Percentiles rank a stretch among this genome's conserved stretches.
These are phyloP conservation scores for Pseudocercospora ulei DNA, from an alignment of 2,329 filamentous ascomycete species.

Conservation along the genomic window DNA sequence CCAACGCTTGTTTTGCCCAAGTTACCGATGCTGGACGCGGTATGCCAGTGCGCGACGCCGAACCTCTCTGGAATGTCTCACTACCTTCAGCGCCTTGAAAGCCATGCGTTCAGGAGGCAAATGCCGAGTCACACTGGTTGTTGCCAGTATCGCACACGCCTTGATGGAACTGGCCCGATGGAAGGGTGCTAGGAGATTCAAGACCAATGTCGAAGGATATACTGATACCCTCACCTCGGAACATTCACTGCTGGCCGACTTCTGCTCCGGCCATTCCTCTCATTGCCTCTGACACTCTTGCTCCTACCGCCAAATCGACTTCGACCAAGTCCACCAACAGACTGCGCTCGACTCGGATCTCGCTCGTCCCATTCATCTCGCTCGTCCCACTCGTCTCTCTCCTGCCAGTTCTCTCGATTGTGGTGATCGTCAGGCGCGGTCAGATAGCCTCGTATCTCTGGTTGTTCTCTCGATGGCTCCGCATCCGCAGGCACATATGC, in stretches of 20 bases:
- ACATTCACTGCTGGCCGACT: slow-evolving; percentile 13
- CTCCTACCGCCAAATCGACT: slow-evolving; percentile 13
- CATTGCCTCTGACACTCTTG: slow-evolving; percentile 10
- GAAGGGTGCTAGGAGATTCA: no score
- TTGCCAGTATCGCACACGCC: no score
- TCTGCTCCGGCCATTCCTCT: slow-evolving; percentile 11
- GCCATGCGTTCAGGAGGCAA: no score
- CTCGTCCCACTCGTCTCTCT: slow-evolving; percentile 12
- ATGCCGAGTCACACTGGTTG: no score
- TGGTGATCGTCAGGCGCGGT: slow-evolving; percentile 10
- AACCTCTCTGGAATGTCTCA: not conserved
- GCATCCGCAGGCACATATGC: slow-evolving; percentile 10
- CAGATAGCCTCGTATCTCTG: slow-evolving; percentile 10
- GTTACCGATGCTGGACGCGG: no score
- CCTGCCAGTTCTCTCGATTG: not conserved
- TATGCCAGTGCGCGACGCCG: no score
- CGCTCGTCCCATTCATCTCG: not conserved
- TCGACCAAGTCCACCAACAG: slow-evolving; percentile 10
- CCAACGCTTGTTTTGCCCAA: not conserved
- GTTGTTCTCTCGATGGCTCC: slow-evolving; percentile 3
- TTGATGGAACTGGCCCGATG: not conserved
- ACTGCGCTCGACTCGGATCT: slow-evolving; percentile 6
- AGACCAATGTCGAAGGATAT: no score
- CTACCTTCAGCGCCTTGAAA: no score
- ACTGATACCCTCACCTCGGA: slow-evolving; percentile 1